These are phyloP conservation scores for Gossypium rotundifolium DNA, from an alignment of 345 rosid genomes.

Conservation along the genomic window DNA sequence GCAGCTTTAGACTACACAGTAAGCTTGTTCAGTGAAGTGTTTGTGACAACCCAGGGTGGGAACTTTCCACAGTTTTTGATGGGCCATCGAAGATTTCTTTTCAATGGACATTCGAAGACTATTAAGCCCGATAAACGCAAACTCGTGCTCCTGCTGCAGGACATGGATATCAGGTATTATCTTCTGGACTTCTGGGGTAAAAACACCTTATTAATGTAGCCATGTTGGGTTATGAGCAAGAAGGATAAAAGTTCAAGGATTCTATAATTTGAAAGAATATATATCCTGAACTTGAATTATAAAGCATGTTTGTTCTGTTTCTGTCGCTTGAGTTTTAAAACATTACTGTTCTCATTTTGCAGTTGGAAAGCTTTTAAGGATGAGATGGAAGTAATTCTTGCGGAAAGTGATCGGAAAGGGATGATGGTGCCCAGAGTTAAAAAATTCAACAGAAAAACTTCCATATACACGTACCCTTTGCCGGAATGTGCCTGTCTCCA, in stretches of 20 bases:
- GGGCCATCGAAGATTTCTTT: conserved; percentile 93
- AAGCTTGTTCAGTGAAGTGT: conserved; percentile 82
- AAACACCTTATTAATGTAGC: neutral
- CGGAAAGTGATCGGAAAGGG: conserved; percentile 82
- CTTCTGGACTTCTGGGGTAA: conserved; percentile 3
- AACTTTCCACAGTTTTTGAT: conserved; percentile 92
- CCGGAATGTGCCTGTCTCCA: conserved; percentile 84
- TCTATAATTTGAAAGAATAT: neutral
- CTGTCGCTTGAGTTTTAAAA: neutral
- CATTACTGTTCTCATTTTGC: conserved; percentile 25
- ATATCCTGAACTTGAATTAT: neutral
- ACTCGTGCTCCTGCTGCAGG: conserved; percentile 70
- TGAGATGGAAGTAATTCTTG: conserved; percentile 62
- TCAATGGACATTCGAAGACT: conserved; percentile 83
- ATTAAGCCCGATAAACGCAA: conserved; percentile 78
- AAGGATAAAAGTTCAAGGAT: neutral
- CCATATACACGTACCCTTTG: conserved; percentile 76
- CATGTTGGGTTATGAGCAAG: neutral
- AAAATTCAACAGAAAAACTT: conserved; percentile 80
- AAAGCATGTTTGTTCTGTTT: neutral
- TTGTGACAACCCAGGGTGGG: conserved; percentile 91
- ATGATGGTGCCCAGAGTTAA: conserved; percentile 69
- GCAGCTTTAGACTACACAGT: conserved; percentile 93
- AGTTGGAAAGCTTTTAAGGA: conserved; percentile 73
- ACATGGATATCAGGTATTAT: conserved; percentile 64